phyloP scores from a whole-genome alignment of 1,284 basidiomycete genomes.

The Polyporus tsugae region DNA sequence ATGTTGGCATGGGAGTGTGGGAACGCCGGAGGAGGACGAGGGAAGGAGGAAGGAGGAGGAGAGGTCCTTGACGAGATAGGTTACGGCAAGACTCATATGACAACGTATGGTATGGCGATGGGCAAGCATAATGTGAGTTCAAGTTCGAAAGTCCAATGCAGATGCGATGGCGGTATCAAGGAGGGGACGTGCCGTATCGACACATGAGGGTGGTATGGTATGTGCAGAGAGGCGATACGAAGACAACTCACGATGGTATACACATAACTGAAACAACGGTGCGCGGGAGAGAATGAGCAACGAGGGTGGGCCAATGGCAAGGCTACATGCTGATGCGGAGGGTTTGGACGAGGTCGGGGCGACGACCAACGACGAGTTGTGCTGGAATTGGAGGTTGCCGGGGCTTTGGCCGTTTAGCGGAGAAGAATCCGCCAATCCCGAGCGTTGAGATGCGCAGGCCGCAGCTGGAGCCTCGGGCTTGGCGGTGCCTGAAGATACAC shows the following conservation, averaged over 20 bases:
- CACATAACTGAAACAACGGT: conserved; percentile 13
- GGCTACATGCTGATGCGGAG: not conserved
- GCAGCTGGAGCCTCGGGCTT: not conserved
- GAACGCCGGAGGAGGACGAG: not conserved
- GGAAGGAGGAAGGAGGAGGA: not conserved
- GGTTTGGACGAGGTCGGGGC: not conserved
- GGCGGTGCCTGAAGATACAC: conserved; percentile 1
- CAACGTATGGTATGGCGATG: conserved; percentile 3
- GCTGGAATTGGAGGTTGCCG: not conserved
- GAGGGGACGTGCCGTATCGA: conserved; percentile 30
- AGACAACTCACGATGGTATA: conserved; percentile 26
- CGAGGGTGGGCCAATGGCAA: conserved; percentile 5
- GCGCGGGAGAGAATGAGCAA: conserved; percentile 3
- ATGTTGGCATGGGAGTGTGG: not conserved
- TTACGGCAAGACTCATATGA: conserved; percentile 3
- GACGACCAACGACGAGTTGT: not conserved
- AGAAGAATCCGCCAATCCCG: not conserved
- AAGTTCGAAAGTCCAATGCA: not conserved
- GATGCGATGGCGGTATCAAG: conserved; percentile 19
- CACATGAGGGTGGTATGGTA: conserved; percentile 18
- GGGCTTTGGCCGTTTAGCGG: not conserved
- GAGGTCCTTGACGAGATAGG: conserved; percentile 20
- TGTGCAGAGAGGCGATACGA: conserved; percentile 18
- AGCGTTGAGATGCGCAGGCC: conserved; percentile 2
- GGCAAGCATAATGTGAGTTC: not conserved